Evolutionary conservation across 164 flowering plant species (phyloP).

Genomic region (Kingdonia uniflora): DNA sequence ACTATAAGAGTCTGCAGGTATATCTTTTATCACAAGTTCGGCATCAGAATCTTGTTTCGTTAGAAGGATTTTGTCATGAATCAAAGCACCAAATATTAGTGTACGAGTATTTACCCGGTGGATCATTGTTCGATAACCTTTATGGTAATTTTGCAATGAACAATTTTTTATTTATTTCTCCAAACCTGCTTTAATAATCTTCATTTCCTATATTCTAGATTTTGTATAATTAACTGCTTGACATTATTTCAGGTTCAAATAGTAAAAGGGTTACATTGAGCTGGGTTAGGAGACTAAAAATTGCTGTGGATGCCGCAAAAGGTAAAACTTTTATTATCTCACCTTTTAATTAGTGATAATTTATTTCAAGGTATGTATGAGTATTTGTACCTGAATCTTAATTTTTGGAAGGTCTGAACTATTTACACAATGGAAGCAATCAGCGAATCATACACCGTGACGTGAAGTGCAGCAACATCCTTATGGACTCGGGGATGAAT

Average conservation of each 20-base stretch:
- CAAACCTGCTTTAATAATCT: no score
- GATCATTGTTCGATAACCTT: conserved; percentile 72
- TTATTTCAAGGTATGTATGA: background rate
- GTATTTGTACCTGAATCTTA: conserved; percentile 2
- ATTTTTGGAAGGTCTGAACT: conserved; percentile 56
- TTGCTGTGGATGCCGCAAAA: conserved; percentile 88
- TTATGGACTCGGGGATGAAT: conserved; percentile 68
- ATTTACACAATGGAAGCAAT: conserved; percentile 71
- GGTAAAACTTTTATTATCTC: no score
- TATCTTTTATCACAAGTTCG: conserved; percentile 60
- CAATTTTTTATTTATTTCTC: no score
- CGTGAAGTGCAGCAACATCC: conserved; percentile 76
- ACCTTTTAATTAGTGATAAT: no score
- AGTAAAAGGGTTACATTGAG: conserved; percentile 48
- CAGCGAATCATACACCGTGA: conserved; percentile 86
- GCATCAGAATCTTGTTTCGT: conserved; percentile 71
- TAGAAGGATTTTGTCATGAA: conserved; percentile 77
- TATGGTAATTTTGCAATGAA: conserved; percentile 41
- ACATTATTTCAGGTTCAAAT: conserved; percentile 40
- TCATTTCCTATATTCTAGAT: no score
- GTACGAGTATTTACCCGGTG: conserved; percentile 76
- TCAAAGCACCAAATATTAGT: conserved; percentile 77
- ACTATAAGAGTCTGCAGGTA: conserved; percentile 30
- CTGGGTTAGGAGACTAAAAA: conserved; percentile 78
- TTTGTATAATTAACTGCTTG: no score